A percentile compares a stretch with the other conserved stretches of the same genome.
These are phyloP conservation scores for Verticillium isaacii DNA, from an alignment of 2,329 filamentous ascomycete genomes.

Conservation along the genomic window DNA sequence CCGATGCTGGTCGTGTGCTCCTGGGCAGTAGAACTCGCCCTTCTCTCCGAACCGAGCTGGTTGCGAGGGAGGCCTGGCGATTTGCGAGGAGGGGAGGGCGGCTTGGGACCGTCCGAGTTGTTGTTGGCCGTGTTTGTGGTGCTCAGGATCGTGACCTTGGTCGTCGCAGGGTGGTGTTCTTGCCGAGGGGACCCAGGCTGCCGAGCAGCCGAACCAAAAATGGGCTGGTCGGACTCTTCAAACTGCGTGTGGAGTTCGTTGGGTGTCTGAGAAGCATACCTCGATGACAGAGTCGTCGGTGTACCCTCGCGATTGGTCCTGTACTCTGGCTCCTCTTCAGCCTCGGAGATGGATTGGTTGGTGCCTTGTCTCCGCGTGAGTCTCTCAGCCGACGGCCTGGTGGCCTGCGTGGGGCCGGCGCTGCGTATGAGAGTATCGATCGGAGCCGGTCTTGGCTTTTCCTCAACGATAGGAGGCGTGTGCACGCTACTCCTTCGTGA, in stretches of 20 bases:
- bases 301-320: conserved; percentile 6
- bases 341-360: conserved; percentile 36
- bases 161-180: conserved; percentile 16
- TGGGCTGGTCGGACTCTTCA: conserved; percentile 8
- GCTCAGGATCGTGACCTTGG: conserved; percentile 30
- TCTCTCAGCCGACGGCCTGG: conserved; percentile 26
- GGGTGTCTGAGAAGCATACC: conserved; percentile 3
- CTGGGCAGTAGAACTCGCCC: not conserved
- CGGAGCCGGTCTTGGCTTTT: conserved; percentile 20
- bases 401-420: conserved; percentile 13
- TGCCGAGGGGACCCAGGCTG: conserved; percentile 15
- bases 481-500: conserved; percentile 35
- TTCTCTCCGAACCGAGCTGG: not conserved
- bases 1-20: conserved; percentile 23
- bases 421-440: conserved; percentile 10
- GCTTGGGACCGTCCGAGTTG: conserved; percentile 24
- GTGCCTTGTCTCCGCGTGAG: conserved; percentile 20
- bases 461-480: conserved; percentile 36
- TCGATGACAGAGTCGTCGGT: not conserved
- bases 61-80: conserved; percentile 14
- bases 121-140: conserved; percentile 20
- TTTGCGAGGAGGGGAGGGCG: conserved; percentile 27
- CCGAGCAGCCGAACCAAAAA: conserved; percentile 16
- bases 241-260: conserved; percentile 8
- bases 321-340: conserved; percentile 26